phyloP scores from a whole-genome alignment of 2,329 filamentous ascomycete genomes.

The Tolypocladium nubicola region DNA sequence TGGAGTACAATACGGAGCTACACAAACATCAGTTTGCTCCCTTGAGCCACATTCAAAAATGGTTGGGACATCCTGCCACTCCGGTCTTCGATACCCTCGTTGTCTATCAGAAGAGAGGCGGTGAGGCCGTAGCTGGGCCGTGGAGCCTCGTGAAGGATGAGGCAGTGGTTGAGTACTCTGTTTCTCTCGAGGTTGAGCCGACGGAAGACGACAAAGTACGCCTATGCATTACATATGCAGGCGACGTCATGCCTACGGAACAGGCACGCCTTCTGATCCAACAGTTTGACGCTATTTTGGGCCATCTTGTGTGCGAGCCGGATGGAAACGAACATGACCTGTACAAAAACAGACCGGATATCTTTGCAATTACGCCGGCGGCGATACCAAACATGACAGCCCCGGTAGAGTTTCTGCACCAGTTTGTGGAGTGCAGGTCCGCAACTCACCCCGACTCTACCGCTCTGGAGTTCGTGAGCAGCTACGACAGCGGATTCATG shows the following conservation, averaged over 20 bases:
- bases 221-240: conserved; percentile 56
- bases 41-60: conserved; percentile 60
- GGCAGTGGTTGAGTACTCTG: conserved; percentile 62
- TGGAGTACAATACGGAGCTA: conserved; percentile 52
- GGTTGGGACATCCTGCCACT: conserved; percentile 53
- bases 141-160: conserved; percentile 58
- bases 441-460: conserved; percentile 40
- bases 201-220: conserved; percentile 32
- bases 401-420: conserved; percentile 54
- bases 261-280: conserved; percentile 57
- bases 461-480: conserved; percentile 67
- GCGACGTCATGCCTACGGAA: conserved; percentile 51
- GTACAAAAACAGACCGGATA: conserved; percentile 13
- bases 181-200: conserved; percentile 73
- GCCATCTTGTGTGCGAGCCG: conserved; percentile 42
- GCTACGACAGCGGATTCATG: conserved; percentile 34
- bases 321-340: conserved; percentile 29
- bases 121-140: conserved; percentile 13
- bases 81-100: conserved; percentile 76
- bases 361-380: conserved; percentile 59
- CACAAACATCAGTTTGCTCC: conserved; percentile 63
- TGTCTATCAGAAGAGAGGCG: conserved; percentile 59
- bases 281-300: conserved; percentile 63
- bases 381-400: conserved; percentile 45
- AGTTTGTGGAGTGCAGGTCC: conserved; percentile 64